Percentiles rank a stretch among this genome's conserved stretches.
These are phyloP conservation scores for Filosporella fistucella DNA, from an alignment of 495 filamentous ascomycete genomes.

Conservation along the genomic window DNA sequence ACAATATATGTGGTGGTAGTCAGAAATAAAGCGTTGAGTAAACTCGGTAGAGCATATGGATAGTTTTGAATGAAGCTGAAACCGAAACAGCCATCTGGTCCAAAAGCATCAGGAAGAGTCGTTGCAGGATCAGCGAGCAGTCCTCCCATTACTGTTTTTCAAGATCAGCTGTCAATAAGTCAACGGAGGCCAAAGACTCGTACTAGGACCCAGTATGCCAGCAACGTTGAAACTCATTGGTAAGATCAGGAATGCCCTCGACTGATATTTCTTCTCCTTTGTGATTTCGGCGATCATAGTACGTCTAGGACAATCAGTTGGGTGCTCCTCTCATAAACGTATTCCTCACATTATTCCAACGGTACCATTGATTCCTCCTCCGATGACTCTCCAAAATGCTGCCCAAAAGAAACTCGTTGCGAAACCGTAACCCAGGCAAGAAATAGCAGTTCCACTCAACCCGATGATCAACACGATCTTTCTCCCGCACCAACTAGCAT, in stretches of 20 bases:
- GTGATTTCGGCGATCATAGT: constrained; percentile 71
- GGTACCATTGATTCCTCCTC: constrained; percentile 75
- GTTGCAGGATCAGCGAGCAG: constrained; percentile 66
- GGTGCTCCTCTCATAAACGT: not conserved
- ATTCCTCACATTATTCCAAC: constrained; percentile 57
- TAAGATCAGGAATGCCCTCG: constrained; percentile 67
- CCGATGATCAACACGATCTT: constrained; percentile 75
- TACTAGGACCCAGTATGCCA: constrained; percentile 53
- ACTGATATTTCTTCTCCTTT: constrained; percentile 58
- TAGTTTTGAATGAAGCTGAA: constrained; percentile 60
- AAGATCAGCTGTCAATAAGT: constrained; percentile 26
- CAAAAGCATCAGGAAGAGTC: constrained; percentile 46
- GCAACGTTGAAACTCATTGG: constrained; percentile 72
- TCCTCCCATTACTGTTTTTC: constrained; percentile 57
- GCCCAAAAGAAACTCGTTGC: constrained; percentile 64
- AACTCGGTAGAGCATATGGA: constrained; percentile 70
- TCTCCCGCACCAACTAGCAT: constrained; percentile 62
- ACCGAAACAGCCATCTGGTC: constrained; percentile 50
- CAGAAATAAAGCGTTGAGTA: constrained; percentile 64
- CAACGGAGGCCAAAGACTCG: constrained; percentile 20
- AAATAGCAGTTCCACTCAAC: constrained; percentile 59
- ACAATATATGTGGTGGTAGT: constrained; percentile 46
- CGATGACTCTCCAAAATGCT: constrained; percentile 63
- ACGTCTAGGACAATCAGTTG: constrained; percentile 30
- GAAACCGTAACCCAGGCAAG: constrained; percentile 69